Base-by-base conservation (phyloP, 1,139 yeast species). In the Geotrichum histeridarum region DNA sequence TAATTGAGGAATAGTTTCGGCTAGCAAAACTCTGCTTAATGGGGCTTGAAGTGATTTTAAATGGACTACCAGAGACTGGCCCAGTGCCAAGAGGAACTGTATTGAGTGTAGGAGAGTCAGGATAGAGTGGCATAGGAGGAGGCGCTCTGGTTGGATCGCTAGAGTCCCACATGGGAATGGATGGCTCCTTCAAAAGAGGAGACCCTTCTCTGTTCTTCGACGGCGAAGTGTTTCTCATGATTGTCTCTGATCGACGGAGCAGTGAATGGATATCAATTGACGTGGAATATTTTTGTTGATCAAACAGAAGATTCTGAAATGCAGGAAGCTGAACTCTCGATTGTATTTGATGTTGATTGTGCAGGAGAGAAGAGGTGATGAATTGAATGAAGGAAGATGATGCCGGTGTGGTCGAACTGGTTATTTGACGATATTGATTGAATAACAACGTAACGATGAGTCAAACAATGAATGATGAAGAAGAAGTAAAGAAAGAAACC, bases 121-220 rank as follows among this genome's bases (percentile, higher is more conserved):
- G 65, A 15, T 59, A 71, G 14, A 62, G 55, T 8, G 76, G 75
- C 58, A 71, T 57, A 5, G 75, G 72, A 1, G 73, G 72, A 15
- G 75, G 75, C 42, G 71, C 70, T 56, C 74, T 60, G 44, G 61
- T 56, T 2, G 75, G 75, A 54, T 72, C 73, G 37, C 69, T 66
- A 14, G 73, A 69, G 51, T 69, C 72, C 73, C 73, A 69, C 56
- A 56, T 50, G 18, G 58, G 58, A 36, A 56, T 42, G 14, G 43
- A 18, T 3, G 32, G 27, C 8, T 52, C 52, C 42, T 27, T 41
- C 12, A 36, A 31, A 31, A 32, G 11, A 37, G 41, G 53, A 30
- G 51, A 31, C 22, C 8, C 15, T 41, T 46, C 48, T 44, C 35
- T 44, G 11, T 33, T 32, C 31, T 43, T 39, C 14, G 37, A 17